A percentile compares a stretch with the other conserved stretches of the same genome.
These are phyloP conservation scores for Suillus discolor DNA, from an alignment of 768 basidiomycete genomes.

Conservation along the genomic window DNA sequence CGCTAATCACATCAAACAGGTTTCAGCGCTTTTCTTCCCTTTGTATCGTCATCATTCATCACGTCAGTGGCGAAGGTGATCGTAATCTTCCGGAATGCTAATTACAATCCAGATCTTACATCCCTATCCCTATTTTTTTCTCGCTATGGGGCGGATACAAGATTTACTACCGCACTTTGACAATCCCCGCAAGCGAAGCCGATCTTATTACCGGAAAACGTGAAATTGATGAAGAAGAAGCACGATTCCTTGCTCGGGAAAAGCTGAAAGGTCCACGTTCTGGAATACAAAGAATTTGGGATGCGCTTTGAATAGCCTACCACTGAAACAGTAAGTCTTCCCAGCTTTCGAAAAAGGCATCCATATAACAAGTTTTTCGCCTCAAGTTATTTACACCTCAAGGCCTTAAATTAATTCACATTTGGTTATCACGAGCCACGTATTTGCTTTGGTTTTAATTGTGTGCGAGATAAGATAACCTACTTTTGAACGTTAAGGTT, in stretches of 20 bases:
- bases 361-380: background rate
- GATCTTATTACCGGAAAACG: slow-evolving; percentile 62
- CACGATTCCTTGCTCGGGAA: slow-evolving; percentile 48
- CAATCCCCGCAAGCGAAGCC: slow-evolving; percentile 45
- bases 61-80: slow-evolving; percentile 44
- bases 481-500: slow-evolving; percentile 2
- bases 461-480: slow-evolving; percentile 2
- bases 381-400: background rate
- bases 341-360: background rate
- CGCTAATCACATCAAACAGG: slow-evolving; percentile 15
- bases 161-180: slow-evolving; percentile 24
- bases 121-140: slow-evolving; percentile 21
- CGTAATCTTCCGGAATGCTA: slow-evolving; percentile 9
- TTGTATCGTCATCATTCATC: slow-evolving; percentile 58
- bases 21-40: slow-evolving; percentile 34
- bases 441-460: background rate
- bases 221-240: slow-evolving; percentile 66
- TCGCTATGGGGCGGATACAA: slow-evolving; percentile 21
- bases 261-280: slow-evolving; percentile 39
- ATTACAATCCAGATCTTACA: slow-evolving; percentile 15
- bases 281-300: slow-evolving; percentile 15
- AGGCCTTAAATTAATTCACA: background rate
- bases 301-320: slow-evolving; percentile 2
- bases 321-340: background rate
- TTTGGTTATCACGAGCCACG: background rate